phyloP scores from a whole-genome alignment of 106 monocot genomes.

The Hemerocallis citrina region DNA sequence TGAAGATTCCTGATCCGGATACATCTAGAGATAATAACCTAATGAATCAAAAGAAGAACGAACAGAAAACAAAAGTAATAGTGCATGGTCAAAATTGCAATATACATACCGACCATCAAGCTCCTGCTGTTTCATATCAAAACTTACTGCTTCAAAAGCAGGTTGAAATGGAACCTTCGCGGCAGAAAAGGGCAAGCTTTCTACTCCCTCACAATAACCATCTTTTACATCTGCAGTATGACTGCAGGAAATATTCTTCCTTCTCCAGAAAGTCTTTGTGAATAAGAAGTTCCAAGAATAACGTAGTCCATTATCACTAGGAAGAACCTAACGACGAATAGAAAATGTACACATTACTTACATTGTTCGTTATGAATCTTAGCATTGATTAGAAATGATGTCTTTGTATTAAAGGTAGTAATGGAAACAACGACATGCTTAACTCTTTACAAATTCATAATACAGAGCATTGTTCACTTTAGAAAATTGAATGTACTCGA shows the following conservation, averaged over 20 bases:
- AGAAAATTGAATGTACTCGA: no score
- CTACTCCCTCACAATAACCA: constrained; percentile 12
- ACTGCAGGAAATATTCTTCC: constrained; percentile 9
- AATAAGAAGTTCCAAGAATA: constrained; percentile 79
- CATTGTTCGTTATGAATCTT: no score
- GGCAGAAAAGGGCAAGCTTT: constrained; percentile 10
- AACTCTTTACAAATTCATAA: neutral
- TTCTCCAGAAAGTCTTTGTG: constrained; percentile 26
- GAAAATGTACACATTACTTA: no score
- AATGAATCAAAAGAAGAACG: neutral
- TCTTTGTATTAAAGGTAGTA: neutral
- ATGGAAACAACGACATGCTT: neutral
- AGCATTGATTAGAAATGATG: no score
- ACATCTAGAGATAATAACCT: constrained; percentile 38
- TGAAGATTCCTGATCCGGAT: constrained; percentile 66
- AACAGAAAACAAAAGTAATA: neutral
- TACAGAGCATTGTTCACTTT: neutral
- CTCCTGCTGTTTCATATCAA: constrained; percentile 25
- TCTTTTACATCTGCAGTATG: constrained; percentile 10
- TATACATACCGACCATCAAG: constrained; percentile 14
- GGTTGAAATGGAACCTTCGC: constrained; percentile 20
- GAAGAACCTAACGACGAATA: constrained; percentile 48
- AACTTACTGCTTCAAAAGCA: constrained; percentile 24
- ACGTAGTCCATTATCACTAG: constrained; percentile 50
- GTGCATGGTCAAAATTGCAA: neutral